Base-by-base conservation (phyloP, 202 grass and related monocot genomes). In the Miscanthus sacchariflorus region DNA sequence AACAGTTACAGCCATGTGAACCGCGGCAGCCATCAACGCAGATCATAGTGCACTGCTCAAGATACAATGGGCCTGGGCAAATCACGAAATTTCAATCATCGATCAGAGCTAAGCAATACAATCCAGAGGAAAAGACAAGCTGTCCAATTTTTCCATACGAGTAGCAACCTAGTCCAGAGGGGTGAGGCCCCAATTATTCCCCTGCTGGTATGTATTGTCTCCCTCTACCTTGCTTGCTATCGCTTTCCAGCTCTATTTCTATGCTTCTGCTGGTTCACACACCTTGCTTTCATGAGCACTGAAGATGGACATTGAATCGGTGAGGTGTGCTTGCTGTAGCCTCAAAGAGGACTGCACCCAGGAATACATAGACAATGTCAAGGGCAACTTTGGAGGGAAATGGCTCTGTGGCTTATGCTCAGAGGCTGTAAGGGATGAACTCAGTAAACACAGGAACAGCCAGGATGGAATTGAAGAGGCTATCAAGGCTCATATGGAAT, bases 321-420 rank as follows among this genome's bases (percentile, higher is more conserved):
- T 86, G 75, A 90, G 84, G 67, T 97, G 95, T 11, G 89, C 48
- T 13, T 95, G 95, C 83, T 95, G 91, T 66, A 83, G 87, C 70
- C 72, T 97, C 23, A 86, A 83, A 71, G 92, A 95, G 84, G 95
- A 97, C 52, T 97, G 91, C 95, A 97, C 92, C 79, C 50, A 79
- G 40, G 91, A 93, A 18, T 97, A 95, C 92, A 95, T 95, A 77
- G 70, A 69, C 10, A 87, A 87, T n/a, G 78, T 93, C 27, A 97
- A 90, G 90, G 77, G 68, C 27, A 93, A 77, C 40, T 98, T 98
- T 77, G 89, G 79, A 71, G 93, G 91, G 68, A 88, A 87, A 86
- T 98, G 95, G 93, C 85, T 98, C 15, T 98, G 95, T 24, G 93
- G 93, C 18, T 33, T 98, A 70, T 98, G 95, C 83, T 93, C 93